Base-by-base conservation (phyloP, 1,139 yeast species). In the Geotrichum klebahnii region DNA sequence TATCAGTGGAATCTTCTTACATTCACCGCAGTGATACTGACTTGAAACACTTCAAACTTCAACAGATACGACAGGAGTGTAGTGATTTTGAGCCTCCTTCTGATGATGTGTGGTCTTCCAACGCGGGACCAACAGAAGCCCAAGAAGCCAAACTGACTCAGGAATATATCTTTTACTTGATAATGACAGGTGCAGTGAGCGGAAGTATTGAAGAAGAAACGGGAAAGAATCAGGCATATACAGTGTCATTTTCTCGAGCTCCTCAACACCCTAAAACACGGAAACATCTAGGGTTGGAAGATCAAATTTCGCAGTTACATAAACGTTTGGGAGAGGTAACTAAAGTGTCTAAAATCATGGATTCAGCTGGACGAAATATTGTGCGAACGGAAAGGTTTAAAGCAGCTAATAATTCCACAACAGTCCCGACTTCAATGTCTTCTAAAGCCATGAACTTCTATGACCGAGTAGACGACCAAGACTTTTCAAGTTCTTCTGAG, bases 31-130 rank as follows among this genome's bases (percentile, higher is more conserved):
- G 17, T 6, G 53, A 50, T 20, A 28, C 28, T 9, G 34, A 45
- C 3, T 29, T 26, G 26, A 24, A 19, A 14, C 8, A 22, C 26
- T 29, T 23, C 36, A 35, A 28, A 23, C 34, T 31, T 8, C 34
- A 31, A 9, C 34, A 31, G n/a, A 5, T 31, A 31, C 34, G 34
- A 31, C 5, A 9, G 34, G 12, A 10, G 16, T 31, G 34, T 16
- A 31, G 16, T 8, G 34, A 12, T 31, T 31, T 16, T 31, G 16
- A 31, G 34, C 16, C 34, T 31, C 34, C 34, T 9, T 5, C 44
- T 32, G 29, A 50, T 36, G 40, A 52, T 29, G 20, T 31, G 19
- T 35, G 55, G 51, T 9, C 53, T 42, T 20, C 33, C 9, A 34
- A 40, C 29, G 22, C 39, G 10, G 46, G 46, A 12, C 46, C 39